These are phyloP conservation scores for Penicillium psychrofluorescens DNA, from an alignment of 495 filamentous ascomycete species.

Conservation along the genomic window DNA sequence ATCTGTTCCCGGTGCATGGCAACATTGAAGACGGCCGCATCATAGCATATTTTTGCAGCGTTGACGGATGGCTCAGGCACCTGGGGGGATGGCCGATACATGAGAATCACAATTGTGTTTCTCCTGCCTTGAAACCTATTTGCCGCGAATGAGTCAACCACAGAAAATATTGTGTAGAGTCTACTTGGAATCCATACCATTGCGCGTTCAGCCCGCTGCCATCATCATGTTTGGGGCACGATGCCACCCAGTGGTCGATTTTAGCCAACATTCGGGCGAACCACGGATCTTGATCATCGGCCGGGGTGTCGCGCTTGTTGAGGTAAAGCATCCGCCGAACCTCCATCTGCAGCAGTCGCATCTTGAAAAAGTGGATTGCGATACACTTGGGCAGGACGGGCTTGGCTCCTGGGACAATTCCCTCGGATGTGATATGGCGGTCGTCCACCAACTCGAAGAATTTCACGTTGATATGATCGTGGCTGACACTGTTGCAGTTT, in stretches of 20 bases:
- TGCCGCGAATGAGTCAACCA: not conserved
- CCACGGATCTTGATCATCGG: conserved; percentile 75
- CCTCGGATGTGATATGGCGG: conserved; percentile 69
- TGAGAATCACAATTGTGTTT: conserved; percentile 76
- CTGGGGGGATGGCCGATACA: conserved; percentile 84
- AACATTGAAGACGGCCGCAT: conserved; percentile 74
- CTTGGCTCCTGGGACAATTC: conserved; percentile 57
- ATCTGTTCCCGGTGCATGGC: conserved; percentile 70
- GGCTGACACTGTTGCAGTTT: conserved; percentile 67
- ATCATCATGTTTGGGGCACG: conserved; percentile 52
- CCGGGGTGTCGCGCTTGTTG: conserved; percentile 63
- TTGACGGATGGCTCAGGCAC: conserved; percentile 70
- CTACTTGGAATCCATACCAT: conserved; percentile 41
- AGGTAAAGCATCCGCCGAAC: conserved; percentile 78
- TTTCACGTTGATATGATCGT: conserved; percentile 72
- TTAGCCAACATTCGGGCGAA: conserved; percentile 72
- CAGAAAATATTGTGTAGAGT: not conserved
- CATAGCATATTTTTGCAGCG: conserved; percentile 72
- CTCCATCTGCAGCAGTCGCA: conserved; percentile 82
- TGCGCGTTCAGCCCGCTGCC: conserved; percentile 58
- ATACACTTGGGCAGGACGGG: conserved; percentile 72
- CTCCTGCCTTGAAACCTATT: conserved; percentile 67
- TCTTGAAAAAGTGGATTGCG: conserved; percentile 85
- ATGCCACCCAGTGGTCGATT: conserved; percentile 63
- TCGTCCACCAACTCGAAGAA: conserved; percentile 78